These are phyloP conservation scores for Plasmopara halstedii DNA, from an alignment of 352 stramenopile genomes.

Conservation along the genomic window DNA sequence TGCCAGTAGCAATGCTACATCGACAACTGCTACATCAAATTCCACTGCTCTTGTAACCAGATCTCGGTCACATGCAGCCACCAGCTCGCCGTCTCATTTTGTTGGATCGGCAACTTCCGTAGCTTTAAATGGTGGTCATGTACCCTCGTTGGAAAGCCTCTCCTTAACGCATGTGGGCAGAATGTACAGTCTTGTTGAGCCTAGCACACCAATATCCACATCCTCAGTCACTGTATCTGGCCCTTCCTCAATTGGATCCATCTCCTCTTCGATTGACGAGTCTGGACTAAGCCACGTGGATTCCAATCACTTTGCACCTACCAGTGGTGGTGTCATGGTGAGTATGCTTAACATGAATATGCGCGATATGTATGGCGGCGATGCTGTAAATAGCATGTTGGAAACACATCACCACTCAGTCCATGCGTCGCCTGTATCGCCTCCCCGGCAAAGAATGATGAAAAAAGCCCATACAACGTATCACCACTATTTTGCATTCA, in stretches of 20 bases:
- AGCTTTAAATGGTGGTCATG: conserved; percentile 11
- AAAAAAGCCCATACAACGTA: conserved; percentile 62
- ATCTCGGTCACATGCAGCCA: conserved; percentile 14
- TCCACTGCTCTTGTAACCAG: conserved; percentile 42
- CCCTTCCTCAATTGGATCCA: conserved; percentile 22
- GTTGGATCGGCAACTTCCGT: conserved; percentile 6
- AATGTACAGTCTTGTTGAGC: conserved; percentile 77
- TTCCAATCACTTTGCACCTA: conserved; percentile 53
- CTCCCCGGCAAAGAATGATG: conserved; percentile 45
- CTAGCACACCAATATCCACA: conserved; percentile 49
- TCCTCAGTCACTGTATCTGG: conserved; percentile 34
- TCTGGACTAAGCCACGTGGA: conserved; percentile 37
- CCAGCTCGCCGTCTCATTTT: conserved; percentile 18
- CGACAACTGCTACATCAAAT: conserved; percentile 8
- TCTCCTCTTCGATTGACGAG: conserved; percentile 26
- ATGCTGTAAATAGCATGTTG: conserved; percentile 47
- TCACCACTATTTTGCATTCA: conserved; percentile 69
- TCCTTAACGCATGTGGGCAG: conserved; percentile 69
- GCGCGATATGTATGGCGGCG: conserved; percentile 68
- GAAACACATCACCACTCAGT: conserved; percentile 38
- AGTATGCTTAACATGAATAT: conserved; percentile 78
- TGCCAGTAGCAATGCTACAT: conserved; percentile 7
- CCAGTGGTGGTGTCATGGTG: conserved; percentile 52
- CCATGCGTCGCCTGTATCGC: conserved; percentile 38
- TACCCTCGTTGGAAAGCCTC: conserved; percentile 56